Evolutionary conservation across 2,329 filamentous ascomycete genomes (phyloP).

Genomic region (Tetracladium maxilliforme): DNA sequence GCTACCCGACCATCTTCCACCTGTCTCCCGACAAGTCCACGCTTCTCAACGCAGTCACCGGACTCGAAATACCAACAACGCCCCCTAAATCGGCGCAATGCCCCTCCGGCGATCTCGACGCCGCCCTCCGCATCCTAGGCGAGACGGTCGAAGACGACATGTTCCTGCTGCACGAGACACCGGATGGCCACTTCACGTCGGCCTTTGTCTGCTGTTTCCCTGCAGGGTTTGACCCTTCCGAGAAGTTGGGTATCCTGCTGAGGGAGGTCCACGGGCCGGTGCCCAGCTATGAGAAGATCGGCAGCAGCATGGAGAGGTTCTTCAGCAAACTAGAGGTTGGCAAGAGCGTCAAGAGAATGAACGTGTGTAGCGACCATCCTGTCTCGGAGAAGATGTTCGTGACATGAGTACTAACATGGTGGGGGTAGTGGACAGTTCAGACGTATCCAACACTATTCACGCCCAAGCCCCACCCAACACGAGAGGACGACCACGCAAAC

Average conservation of each 20-base stretch:
- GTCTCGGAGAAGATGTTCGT: too few species aligned
- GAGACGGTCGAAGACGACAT: conserved; percentile 44
- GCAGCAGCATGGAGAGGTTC: conserved; percentile 45
- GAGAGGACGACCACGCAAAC: too few species aligned
- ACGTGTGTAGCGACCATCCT: conserved; percentile 15
- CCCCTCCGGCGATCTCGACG: conserved; percentile 15
- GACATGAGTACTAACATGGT: too few species aligned
- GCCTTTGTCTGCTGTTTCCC: conserved; percentile 42
- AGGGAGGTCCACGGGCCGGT: conserved; percentile 42
- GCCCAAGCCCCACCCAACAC: too few species aligned
- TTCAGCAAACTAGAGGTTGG: conserved; percentile 38
- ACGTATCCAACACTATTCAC: too few species aligned
- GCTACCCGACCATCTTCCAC: conserved; percentile 38
- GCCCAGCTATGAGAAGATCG: conserved; percentile 41
- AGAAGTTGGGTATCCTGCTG: conserved; percentile 36
- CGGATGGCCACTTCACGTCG: conserved; percentile 31
- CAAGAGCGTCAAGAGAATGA: conserved; percentile 36
- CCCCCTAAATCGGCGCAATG: too few species aligned
- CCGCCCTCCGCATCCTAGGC: conserved; percentile 30
- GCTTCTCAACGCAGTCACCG: conserved; percentile 29
- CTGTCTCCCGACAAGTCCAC: conserved; percentile 14
- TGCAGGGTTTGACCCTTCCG: conserved; percentile 37
- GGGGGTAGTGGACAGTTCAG: too few species aligned
- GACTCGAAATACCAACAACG: conserved; percentile 21
- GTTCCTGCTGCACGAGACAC: conserved; percentile 27